Conservation (phyloP, 169 alveolate species). For the Plasmodium coatneyi region DNA sequence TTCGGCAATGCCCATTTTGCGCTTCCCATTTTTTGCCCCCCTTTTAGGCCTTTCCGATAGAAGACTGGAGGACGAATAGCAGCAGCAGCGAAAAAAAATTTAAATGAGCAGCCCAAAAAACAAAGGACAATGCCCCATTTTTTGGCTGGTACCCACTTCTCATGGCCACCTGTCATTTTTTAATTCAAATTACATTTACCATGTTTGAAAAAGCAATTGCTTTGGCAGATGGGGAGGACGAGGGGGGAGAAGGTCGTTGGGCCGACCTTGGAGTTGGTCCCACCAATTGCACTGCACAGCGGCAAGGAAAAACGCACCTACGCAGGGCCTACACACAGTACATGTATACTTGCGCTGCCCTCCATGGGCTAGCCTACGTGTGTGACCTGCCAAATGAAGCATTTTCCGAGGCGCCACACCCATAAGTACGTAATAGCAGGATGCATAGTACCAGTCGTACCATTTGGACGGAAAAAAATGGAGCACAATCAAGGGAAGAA, state of each 20-base stretch:
- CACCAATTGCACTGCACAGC: background rate
- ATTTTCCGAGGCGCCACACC: background rate
- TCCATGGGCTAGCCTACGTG: background rate
- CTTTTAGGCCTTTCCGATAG: conserved; percentile 45
- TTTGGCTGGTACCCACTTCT: background rate
- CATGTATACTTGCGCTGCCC: background rate
- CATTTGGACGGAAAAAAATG: background rate
- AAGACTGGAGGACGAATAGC: conserved; percentile 61
- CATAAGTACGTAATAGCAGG: background rate
- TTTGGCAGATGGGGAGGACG: background rate
- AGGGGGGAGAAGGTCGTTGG: background rate
- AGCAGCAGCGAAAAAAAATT: conserved; percentile 2
- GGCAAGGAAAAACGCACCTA: background rate
- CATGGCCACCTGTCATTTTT: background rate
- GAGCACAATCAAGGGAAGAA: background rate
- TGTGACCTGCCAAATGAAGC: background rate
- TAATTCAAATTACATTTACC: background rate
- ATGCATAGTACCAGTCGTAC: background rate
- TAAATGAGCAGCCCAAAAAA: background rate
- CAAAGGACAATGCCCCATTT: background rate
- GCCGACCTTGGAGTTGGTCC: background rate
- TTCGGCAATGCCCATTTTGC: background rate
- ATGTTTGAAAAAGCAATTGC: background rate
- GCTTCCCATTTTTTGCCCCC: background rate
- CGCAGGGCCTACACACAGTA: background rate